Conservation (phyloP, 2,329 filamentous ascomycete species). For the Aphanoascus verrucosus region DNA sequence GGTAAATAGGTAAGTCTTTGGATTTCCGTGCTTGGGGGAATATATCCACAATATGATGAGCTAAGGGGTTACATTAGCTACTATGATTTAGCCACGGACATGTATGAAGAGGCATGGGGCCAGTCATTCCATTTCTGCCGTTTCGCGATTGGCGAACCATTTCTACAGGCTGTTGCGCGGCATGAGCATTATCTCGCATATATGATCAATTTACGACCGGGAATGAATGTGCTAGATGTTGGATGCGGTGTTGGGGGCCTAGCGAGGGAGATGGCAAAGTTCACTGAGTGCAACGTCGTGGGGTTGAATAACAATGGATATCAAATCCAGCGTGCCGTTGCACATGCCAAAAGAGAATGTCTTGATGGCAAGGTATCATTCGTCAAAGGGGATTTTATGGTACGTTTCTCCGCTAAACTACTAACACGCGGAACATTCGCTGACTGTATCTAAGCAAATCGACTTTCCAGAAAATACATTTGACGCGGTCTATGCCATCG, state of each 20-base stretch:
- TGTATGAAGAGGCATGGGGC: constrained; percentile 19
- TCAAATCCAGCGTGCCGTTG: constrained; percentile 22
- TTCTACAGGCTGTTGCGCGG: constrained; percentile 17
- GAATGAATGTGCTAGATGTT: constrained; percentile 24
- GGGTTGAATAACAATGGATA: constrained; percentile 24
- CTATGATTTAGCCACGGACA: constrained; percentile 19
- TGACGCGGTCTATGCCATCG: constrained; percentile 24
- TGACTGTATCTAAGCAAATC: constrained; percentile 13
- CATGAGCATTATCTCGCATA: constrained; percentile 24
- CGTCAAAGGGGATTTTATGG: constrained; percentile 21
- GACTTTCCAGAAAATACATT: constrained; percentile 22
- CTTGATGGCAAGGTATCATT: constrained; percentile 18
- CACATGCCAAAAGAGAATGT: constrained; percentile 13
- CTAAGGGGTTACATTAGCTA: constrained; percentile 12
- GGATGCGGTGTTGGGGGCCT: constrained; percentile 26
- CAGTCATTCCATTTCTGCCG: constrained; percentile 21
- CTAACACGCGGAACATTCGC: neutral
- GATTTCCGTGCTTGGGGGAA: neutral
- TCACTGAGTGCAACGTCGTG: constrained; percentile 22
- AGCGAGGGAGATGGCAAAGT: constrained; percentile 22
- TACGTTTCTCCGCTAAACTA: neutral
- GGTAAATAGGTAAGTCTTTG: constrained; percentile 7
- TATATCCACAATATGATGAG: neutral
- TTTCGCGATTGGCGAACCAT: constrained; percentile 17
- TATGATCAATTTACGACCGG: constrained; percentile 17